phyloP scores from a whole-genome alignment of 805 yeast genomes.

The Priceomyces castillae region DNA sequence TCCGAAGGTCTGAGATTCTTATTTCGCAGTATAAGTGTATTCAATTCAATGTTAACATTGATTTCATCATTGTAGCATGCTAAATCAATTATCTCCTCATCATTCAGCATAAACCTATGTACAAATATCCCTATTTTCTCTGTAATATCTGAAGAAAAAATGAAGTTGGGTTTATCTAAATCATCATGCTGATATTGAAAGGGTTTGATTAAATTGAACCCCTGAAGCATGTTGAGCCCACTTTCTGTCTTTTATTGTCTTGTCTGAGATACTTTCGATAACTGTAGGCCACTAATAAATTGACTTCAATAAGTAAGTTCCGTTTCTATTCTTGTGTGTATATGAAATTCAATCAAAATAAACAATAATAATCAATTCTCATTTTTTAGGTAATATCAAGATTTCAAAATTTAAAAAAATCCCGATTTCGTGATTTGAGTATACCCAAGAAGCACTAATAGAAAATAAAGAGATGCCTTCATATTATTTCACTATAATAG shows the following conservation, averaged over 20 bases:
- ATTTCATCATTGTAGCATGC: conserved; percentile 13
- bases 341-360: background rate
- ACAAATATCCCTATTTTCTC: conserved; percentile 15
- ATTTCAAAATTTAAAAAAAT: background rate
- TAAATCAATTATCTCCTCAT: conserved; percentile 7
- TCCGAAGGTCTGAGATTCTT: conserved; percentile 27
- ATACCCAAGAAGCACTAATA: too few relatives aligned
- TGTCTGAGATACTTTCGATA: too few relatives aligned
- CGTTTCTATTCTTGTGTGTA: background rate
- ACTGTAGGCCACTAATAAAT: background rate
- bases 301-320: background rate
- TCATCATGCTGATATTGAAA: conserved; percentile 17
- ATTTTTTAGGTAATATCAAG: conserved; percentile 1
- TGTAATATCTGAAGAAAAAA: conserved; percentile 37
- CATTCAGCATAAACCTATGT: conserved; percentile 1
- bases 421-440: background rate
- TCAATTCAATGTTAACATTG: conserved; percentile 33
- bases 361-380: conserved; percentile 2
- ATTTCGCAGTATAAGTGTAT: conserved; percentile 32
- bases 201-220: conserved; percentile 3
- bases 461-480: conserved; percentile 48
- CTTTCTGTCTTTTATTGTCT: too few relatives aligned
- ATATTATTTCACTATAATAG: conserved; percentile 86
- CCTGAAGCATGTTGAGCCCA: conserved; percentile 4
- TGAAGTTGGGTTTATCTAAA: conserved; percentile 35